phyloP scores from a whole-genome alignment of 1,284 basidiomycete species.

The Coniophora puteana region DNA sequence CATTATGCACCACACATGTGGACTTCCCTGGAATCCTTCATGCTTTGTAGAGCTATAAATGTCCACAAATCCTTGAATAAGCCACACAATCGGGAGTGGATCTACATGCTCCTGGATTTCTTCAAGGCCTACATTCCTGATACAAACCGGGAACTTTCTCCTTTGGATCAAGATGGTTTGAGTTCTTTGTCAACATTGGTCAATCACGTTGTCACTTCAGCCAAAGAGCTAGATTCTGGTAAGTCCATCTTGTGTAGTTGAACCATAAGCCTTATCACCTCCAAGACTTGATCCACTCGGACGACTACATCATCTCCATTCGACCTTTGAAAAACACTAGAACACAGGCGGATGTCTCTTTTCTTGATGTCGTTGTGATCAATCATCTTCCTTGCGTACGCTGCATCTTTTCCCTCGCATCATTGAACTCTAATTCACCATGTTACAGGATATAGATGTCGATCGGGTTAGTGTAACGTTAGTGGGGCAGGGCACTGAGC shows the following conservation, averaged over 20 bases:
- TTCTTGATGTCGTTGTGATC: constrained; percentile 50
- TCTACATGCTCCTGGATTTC: constrained; percentile 65
- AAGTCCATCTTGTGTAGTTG: constrained; percentile 3
- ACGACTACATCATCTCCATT: constrained; percentile 65
- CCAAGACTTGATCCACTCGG: constrained; percentile 60
- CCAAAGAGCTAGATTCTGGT: constrained; percentile 58
- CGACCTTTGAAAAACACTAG: constrained; percentile 41
- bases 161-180: constrained; percentile 45
- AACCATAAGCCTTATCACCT: neutral
- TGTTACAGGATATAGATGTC: constrained; percentile 40
- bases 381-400: constrained; percentile 76
- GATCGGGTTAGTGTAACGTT: constrained; percentile 50
- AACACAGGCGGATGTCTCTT: constrained; percentile 61
- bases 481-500: constrained; percentile 54
- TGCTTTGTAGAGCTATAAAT: constrained; percentile 68
- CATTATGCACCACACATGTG: constrained; percentile 80
- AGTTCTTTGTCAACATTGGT: constrained; percentile 55
- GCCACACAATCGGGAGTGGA: constrained; percentile 68
- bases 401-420: constrained; percentile 9
- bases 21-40: constrained; percentile 72
- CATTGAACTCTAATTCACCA: constrained; percentile 9
- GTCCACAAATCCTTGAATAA: constrained; percentile 54
- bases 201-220: constrained; percentile 43
- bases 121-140: constrained; percentile 63
- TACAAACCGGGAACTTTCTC: constrained; percentile 46